Base-by-base conservation (phyloP, 2,329 filamentous ascomycete genomes). In the Botrytis medusae region DNA sequence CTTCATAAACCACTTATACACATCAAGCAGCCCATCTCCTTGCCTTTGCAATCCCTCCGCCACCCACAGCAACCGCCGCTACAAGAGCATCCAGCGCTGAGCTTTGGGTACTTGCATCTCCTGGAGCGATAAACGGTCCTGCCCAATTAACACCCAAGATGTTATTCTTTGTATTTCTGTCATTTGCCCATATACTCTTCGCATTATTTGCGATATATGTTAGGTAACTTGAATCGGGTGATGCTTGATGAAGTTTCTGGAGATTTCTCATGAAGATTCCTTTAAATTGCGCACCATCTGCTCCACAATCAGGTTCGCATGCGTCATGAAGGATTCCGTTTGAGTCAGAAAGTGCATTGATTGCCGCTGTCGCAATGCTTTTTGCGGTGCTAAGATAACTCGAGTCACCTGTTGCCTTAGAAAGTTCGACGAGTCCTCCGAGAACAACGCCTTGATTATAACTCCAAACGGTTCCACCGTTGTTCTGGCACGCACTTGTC, bases 191-290 rank as follows among this genome's bases (percentile, higher is more conserved):
- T 73, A 93, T 89, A 71, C 86, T 88, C 67, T 89, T 83, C 16
- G 91, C 91, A 74, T 92, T 93, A n/a, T 81, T 82, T 32, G 85
- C 80, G 68, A 94, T 88, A 67, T 90, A 90, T 1, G 82, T 79
- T 12, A 82, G 82, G 77, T 89, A 90, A 7, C 80, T 79, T 4
- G 83, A 79, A 42, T 87, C 82, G 0, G 87, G 87, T 2, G 85
- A 85, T 3, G 82, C 86, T 1, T 67, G 72, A 22, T 80, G 79
- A 34, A 93, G 81, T 65, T 86, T 84, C 62, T 85, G 84, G 25
- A 93, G 81, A 79, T 93, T 92, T 37, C 90, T 86, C 67, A 89
- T 85, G 77, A 93, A 93, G 44, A 93, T 84, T 4, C 92, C 92
- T 81, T 94, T 94, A 85, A 94, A 94, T 77, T 92, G 89, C 40